Evolutionary conservation across 805 yeast genomes (phyloP), one percentile per base, ranked within the genome.

Genomic region (Candida sithepensis): DNA sequence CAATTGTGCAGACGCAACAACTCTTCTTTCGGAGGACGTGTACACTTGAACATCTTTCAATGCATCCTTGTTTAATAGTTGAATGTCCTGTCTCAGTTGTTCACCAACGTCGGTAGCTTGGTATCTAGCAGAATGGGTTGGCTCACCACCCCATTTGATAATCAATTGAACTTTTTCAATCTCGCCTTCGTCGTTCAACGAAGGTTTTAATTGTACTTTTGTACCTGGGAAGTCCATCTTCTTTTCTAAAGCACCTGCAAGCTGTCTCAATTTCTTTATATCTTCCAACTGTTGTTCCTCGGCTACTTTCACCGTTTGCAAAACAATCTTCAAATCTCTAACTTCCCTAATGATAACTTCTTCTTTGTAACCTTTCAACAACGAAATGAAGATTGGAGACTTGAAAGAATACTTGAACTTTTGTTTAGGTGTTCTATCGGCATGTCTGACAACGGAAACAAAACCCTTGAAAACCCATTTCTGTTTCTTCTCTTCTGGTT

Each of bases 111-210:
- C 99, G 24, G 84, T 78, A 1, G 97, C 96, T 69, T 94, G 99
- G 64, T 89, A 87, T 53, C 84, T 79, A 2, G 98, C 97, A 10
- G 97, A 90, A 66, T 94, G 99, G 1, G 99, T 94, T 5, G 99
- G 97, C 67, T 94, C 99, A 53, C 99, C 99, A 58, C 99, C 99
- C 99, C 99, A 94, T 65, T 94, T 94, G 58, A 94, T 73, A 52
- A 94, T 95, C 53, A 94, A 83, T 67, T 94, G 99, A 21, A 92
- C 97, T 64, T 94, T 94, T 55, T 92, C 97, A 19, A 94, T 94
- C 30, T 84, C 82, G 49, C 73, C 75, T 36, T 79, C 82, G 13
- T 73, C 69, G 57, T 78, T 77, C 47, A 91, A 62, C 3, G 92
- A 83, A 0, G 99, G 99, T 65, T 94, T 94, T 58, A 94, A 70